Evolutionary conservation across 2,329 filamentous ascomycete genomes (phyloP), one percentile per base, ranked within the genome.

Genomic region (Colletotrichum tofieldiae): DNA sequence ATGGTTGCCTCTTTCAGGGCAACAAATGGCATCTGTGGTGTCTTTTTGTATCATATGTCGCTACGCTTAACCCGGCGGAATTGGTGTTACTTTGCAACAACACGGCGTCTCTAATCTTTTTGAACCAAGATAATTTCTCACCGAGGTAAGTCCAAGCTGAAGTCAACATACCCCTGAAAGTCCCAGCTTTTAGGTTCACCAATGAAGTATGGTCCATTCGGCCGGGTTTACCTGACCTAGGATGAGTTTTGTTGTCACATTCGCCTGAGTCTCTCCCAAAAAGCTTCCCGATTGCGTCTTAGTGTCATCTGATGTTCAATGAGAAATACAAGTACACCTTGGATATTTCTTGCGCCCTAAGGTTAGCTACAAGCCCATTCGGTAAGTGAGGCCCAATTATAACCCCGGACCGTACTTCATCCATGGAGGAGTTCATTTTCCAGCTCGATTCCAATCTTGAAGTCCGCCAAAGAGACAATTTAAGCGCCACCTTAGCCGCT

Each of bases 221-320:
- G 16, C 64, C 64, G 32, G 64, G 56, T 16, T 58, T 29, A 11
- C 32, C 68, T 32, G 20, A 54, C 56, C 41, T 56, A 16, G 23
- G 20, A 23, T 45, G 20, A 18, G 16, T 32, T 20, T 20, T 0
- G 47, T 26, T 41, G 32, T 55, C 16, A 43, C 23, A 49, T 37
- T 29, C 60, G 18, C 20, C 56, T 35, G 23, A 14, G 29, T 35
- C 49, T 35, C n/a, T 35, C 18, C 23, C 18, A 23, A 1, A 56
- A n/a, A 32, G 47, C 26, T 56, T 56, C 16, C 41, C 41, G 5
- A 37, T 47, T 58, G 12, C 16, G 51, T 58, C 51, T 49, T 71
- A 67, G 68, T 52, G 39, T 35, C 68, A 61, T 67, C 55, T 51
- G 41, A 51, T 41, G 20, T 67, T 67, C 32, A 51, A 45, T 51